Evolutionary conservation across 768 basidiomycete genomes (phyloP).

Genomic region (Podaxis carcinomalis): DNA sequence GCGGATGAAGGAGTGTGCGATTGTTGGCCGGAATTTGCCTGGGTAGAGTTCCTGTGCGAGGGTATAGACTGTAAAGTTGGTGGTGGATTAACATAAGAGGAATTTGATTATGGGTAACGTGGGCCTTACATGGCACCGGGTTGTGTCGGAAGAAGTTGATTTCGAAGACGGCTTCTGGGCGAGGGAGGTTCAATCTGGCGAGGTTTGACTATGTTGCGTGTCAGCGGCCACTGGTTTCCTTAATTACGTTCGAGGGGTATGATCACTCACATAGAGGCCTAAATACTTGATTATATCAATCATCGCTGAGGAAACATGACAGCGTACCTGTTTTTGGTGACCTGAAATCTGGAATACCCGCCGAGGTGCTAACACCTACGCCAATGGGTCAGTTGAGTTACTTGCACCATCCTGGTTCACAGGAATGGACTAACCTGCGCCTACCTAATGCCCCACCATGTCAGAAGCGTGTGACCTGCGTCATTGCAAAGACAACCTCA

Average conservation of each 20-base stretch:
- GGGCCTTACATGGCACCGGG: slow-evolving; percentile 68
- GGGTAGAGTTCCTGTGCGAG: slow-evolving; percentile 94
- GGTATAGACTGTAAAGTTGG: slow-evolving; percentile 62
- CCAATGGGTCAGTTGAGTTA: background rate
- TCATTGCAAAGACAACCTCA: slow-evolving; percentile 16
- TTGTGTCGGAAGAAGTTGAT: slow-evolving; percentile 79
- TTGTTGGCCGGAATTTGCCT: slow-evolving; percentile 82
- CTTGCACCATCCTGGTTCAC: background rate
- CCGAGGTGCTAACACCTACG: slow-evolving; percentile 75
- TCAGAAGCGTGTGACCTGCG: slow-evolving; percentile 1
- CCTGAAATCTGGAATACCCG: slow-evolving; percentile 88
- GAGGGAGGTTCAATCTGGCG: slow-evolving; percentile 73
- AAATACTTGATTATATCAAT: background rate
- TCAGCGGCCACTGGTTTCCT: background rate
- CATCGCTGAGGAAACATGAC: background rate
- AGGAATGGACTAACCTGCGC: slow-evolving; percentile 48
- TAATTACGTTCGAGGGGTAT: background rate
- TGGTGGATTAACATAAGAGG: background rate
- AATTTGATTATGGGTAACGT: background rate
- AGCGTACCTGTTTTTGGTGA: slow-evolving; percentile 75
- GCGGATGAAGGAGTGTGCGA: slow-evolving; percentile 86
- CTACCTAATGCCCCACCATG: slow-evolving; percentile 38
- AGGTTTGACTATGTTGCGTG: slow-evolving; percentile 60
- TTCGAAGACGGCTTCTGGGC: slow-evolving; percentile 95
- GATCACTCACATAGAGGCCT: slow-evolving; percentile 52